phyloP scores from a whole-genome alignment of 257 asterid genomes.

The Anisodus acutangulus region DNA sequence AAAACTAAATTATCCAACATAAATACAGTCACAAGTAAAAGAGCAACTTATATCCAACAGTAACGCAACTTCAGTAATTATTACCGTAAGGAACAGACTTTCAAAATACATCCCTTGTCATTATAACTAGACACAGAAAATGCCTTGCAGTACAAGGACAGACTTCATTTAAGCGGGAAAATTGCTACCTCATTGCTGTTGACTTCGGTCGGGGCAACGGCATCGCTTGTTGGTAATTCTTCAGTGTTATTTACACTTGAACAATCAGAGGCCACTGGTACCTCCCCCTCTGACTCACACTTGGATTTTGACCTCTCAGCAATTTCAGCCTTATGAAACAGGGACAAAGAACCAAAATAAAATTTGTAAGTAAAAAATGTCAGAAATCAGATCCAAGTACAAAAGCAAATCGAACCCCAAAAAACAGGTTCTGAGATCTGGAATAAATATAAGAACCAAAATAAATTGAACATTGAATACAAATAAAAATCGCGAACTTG shows the following conservation, averaged over 20 bases:
- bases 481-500: slow-evolving; percentile 3
- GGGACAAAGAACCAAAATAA: slow-evolving; percentile 27
- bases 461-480: not conserved
- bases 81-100: slow-evolving; percentile 16
- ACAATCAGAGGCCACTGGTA: slow-evolving; percentile 50
- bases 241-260: slow-evolving; percentile 42
- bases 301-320: slow-evolving; percentile 59
- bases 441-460: slow-evolving; percentile 30
- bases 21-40: not conserved
- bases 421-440: not conserved
- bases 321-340: slow-evolving; percentile 54
- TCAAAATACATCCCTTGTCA: slow-evolving; percentile 16
- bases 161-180: slow-evolving; percentile 30
- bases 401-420: not conserved
- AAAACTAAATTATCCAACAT: not conserved
- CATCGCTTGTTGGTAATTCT: slow-evolving; percentile 40
- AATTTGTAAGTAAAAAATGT: not conserved
- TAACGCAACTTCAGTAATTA: not conserved
- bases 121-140: slow-evolving; percentile 5
- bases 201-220: slow-evolving; percentile 41
- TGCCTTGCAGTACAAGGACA: not conserved
- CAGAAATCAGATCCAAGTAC: slow-evolving; percentile 19
- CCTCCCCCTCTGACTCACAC: slow-evolving; percentile 47
- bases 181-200: slow-evolving; percentile 48
- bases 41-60: not conserved